Conservation (phyloP, 768 basidiomycete genomes). For the Tricholoma saponaceum region DNA sequence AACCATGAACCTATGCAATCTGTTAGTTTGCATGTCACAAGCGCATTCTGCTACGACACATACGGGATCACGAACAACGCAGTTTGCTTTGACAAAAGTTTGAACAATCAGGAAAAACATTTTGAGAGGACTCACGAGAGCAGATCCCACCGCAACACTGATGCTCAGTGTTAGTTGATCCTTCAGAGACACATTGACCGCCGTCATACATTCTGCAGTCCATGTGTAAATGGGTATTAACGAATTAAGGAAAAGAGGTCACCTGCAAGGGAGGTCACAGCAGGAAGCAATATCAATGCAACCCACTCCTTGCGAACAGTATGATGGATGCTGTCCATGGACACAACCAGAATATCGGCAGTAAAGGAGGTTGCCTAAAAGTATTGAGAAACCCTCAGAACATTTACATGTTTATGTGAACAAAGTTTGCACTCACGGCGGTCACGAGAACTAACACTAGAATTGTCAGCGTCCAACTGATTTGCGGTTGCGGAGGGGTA, state of each 20-base stretch:
- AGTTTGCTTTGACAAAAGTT: slow-evolving; percentile 56
- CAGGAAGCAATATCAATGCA: slow-evolving; percentile 83
- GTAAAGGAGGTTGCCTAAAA: slow-evolving; percentile 49
- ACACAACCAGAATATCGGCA: slow-evolving; percentile 71
- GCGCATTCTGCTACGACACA: slow-evolving; percentile 18
- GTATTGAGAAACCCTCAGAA: background rate
- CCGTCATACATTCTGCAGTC: slow-evolving; percentile 86
- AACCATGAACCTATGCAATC: slow-evolving; percentile 56
- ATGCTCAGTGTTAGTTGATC: slow-evolving; percentile 85
- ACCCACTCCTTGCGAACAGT: slow-evolving; percentile 85
- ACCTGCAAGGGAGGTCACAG: slow-evolving; percentile 82
- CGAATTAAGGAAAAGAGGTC: background rate
- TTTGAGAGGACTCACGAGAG: slow-evolving; percentile 53
- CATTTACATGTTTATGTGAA: background rate
- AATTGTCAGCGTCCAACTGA: slow-evolving; percentile 58
- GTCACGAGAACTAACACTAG: slow-evolving; percentile 56
- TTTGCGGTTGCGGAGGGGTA: slow-evolving; percentile 37
- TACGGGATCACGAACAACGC: slow-evolving; percentile 83
- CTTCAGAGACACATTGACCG: slow-evolving; percentile 85
- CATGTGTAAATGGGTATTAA: slow-evolving; percentile 2
- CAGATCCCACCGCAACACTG: slow-evolving; percentile 86
- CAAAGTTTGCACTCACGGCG: slow-evolving; percentile 18
- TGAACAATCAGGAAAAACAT: background rate
- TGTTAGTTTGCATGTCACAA: background rate
- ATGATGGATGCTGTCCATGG: slow-evolving; percentile 73